Percentiles rank a stretch among this genome's conserved stretches.
phyloP scores from a whole-genome alignment of 139 green algal species.

The Chlorokybus atmophyticus region DNA sequence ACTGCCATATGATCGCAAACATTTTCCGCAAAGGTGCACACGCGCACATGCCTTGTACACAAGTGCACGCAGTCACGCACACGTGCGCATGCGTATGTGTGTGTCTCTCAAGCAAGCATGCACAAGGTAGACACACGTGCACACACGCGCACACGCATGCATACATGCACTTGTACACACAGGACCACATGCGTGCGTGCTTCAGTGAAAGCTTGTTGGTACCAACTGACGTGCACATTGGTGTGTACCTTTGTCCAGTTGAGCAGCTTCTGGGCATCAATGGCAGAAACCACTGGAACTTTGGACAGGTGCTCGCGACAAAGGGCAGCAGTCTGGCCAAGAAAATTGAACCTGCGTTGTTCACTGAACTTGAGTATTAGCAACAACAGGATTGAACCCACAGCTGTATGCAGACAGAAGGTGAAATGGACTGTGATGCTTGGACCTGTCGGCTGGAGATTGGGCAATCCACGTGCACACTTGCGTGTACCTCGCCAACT shows the following conservation, averaged over 20 bases:
- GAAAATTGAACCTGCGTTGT: neutral
- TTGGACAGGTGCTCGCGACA: no score
- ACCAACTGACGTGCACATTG: no score
- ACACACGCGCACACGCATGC: neutral
- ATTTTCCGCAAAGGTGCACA: neutral
- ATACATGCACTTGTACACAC: neutral
- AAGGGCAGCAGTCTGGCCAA: neutral
- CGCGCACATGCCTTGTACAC: neutral
- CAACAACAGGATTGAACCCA: neutral
- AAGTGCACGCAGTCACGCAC: neutral
- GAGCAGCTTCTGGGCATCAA: no score
- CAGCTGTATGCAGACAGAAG: no score
- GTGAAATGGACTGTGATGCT: no score
- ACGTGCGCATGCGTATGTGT: neutral
- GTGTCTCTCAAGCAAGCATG: conserved; percentile 1
- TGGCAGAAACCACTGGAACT: no score
- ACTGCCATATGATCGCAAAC: neutral
- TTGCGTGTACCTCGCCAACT: no score
- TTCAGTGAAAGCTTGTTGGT: no score
- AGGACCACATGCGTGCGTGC: no score
- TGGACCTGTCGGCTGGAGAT: no score
- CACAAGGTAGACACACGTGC: neutral
- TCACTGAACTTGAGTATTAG: neutral
- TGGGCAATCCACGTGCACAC: no score
- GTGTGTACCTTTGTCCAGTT: no score